Conservation (phyloP, 169 alveolate species). For the Cryptosporidium sp. region DNA sequence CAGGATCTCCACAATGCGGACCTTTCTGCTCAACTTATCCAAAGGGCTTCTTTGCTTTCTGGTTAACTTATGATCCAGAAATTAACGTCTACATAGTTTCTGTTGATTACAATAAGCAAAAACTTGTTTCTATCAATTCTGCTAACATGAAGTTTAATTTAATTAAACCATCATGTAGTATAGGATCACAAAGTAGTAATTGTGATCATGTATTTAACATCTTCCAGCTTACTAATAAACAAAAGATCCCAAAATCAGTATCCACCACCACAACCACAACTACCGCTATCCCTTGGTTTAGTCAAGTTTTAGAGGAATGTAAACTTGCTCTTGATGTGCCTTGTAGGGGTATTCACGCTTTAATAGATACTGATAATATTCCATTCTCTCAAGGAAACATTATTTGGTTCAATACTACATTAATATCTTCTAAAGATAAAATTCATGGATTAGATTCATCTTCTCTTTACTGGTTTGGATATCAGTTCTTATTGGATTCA, state of each 20-base stretch:
- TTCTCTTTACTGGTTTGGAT: constrained; percentile 42
- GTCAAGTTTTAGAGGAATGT: constrained; percentile 52
- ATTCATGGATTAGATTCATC: constrained; percentile 20
- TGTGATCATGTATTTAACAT: background rate
- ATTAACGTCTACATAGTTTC: constrained; percentile 11
- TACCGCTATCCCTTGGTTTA: constrained; percentile 53
- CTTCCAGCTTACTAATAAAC: constrained; percentile 24
- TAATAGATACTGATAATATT: background rate
- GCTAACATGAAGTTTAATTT: constrained; percentile 4
- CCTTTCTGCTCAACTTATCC: constrained; percentile 27
- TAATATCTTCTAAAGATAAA: background rate
- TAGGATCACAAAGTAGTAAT: too few species aligned
- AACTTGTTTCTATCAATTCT: constrained; percentile 2
- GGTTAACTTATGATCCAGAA: constrained; percentile 30
- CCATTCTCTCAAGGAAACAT: constrained; percentile 30
- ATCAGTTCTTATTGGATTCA: constrained; percentile 6
- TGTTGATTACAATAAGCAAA: constrained; percentile 11
- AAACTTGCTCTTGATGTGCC: constrained; percentile 7
- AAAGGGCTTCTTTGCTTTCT: constrained; percentile 7
- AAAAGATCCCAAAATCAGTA: constrained; percentile 18
- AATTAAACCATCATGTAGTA: background rate
- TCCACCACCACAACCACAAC: constrained; percentile 67
- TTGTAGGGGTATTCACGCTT: constrained; percentile 41
- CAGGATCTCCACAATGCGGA: constrained; percentile 25
- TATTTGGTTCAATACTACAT: constrained; percentile 47